A percentile compares a stretch with the other conserved stretches of the same genome.
These are phyloP conservation scores for Bisporella sp. DNA, from an alignment of 2,329 filamentous ascomycete genomes.

Conservation along the genomic window DNA sequence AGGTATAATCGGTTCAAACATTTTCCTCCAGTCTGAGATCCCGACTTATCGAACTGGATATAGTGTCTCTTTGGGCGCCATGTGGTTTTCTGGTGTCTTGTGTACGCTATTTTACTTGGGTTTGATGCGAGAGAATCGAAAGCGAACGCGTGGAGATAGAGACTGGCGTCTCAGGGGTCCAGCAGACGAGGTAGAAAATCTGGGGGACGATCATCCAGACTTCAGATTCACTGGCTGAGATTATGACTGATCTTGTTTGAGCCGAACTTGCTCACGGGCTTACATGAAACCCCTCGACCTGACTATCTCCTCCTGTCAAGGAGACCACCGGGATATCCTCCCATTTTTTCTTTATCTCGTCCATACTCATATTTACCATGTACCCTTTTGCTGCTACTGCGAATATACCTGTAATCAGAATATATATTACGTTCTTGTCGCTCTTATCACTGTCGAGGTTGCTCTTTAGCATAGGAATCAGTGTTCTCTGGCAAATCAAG, in stretches of 20 bases:
- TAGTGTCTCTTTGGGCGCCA: slow-evolving; percentile 27
- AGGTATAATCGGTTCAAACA: slow-evolving; percentile 32
- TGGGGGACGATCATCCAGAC: slow-evolving; percentile 44
- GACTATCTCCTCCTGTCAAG: too few relatives aligned
- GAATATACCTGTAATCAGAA: background rate
- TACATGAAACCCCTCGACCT: too few relatives aligned
- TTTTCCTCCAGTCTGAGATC: slow-evolving; percentile 30
- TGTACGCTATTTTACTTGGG: slow-evolving; percentile 17
- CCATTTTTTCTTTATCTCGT: too few relatives aligned
- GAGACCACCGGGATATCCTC: too few relatives aligned
- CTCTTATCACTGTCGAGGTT: background rate
- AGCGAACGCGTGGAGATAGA: slow-evolving; percentile 39
- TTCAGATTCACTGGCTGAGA: slow-evolving; percentile 34
- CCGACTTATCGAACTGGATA: slow-evolving; percentile 33
- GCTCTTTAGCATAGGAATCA: slow-evolving; percentile 17
- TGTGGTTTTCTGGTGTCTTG: slow-evolving; percentile 3
- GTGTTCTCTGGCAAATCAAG: slow-evolving; percentile 19
- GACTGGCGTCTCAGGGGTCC: slow-evolving; percentile 32
- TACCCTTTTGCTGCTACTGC: background rate
- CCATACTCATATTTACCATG: too few relatives aligned
- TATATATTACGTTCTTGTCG: background rate
- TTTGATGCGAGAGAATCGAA: slow-evolving; percentile 23
- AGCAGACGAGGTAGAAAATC: slow-evolving; percentile 33
- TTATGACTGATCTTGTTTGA: too few relatives aligned
- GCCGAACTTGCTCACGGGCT: too few relatives aligned